Evolutionary conservation across 371 early-diverging fungal species (phyloP).

Genomic region (Polyrhizophydium stewartii): DNA sequence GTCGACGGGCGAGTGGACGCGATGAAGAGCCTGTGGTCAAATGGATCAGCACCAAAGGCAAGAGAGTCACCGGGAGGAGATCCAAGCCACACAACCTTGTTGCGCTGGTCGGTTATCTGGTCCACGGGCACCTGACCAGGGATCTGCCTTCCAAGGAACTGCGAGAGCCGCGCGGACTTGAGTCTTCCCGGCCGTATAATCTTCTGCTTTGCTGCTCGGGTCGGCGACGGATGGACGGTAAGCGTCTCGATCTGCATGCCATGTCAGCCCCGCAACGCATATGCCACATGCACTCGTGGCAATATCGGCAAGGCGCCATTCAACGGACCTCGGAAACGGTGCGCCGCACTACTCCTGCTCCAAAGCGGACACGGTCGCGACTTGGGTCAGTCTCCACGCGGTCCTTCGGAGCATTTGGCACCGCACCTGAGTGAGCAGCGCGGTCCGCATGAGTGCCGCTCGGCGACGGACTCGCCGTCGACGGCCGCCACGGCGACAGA

Average conservation of each 20-base stretch:
- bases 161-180: background rate
- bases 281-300: background rate
- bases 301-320: background rate
- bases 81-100: background rate
- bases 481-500: too few species aligned
- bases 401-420: too few species aligned
- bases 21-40: background rate
- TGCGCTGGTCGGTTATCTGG: background rate
- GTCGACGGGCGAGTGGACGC: too few species aligned
- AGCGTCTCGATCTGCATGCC: background rate
- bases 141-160: background rate
- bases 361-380: background rate
- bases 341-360: background rate
- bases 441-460: too few species aligned
- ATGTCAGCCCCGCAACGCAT: background rate
- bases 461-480: too few species aligned
- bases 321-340: background rate
- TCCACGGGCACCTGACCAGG: too few species aligned
- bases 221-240: background rate
- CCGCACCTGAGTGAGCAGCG: too few species aligned
- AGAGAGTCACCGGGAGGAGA: background rate
- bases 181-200: constrained; percentile 2
- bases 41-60: background rate
- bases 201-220: background rate
- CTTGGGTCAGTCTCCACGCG: too few species aligned